These are phyloP conservation scores for Zygosaccharomyces siamensis DNA, from an alignment of 805 yeast genomes.

Conservation along the genomic window DNA sequence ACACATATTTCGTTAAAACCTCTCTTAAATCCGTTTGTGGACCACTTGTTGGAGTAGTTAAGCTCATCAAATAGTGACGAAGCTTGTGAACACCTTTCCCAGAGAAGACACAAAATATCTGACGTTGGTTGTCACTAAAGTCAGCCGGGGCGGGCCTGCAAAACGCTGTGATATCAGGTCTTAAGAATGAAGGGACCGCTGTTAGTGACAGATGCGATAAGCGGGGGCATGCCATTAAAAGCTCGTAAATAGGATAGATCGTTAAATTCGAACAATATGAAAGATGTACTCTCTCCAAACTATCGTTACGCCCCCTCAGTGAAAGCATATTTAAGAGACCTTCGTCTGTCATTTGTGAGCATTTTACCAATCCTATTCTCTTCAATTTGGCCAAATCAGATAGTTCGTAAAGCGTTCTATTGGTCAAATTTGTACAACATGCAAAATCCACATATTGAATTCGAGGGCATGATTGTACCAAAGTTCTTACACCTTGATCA, in stretches of 20 bases:
- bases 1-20: slow-evolving; percentile 29
- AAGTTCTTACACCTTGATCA: slow-evolving; percentile 73
- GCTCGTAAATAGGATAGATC: slow-evolving; percentile 66
- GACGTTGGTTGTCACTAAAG: slow-evolving; percentile 79
- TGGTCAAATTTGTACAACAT: slow-evolving; percentile 85
- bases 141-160: slow-evolving; percentile 93
- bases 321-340: slow-evolving; percentile 69
- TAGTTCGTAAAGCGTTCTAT: slow-evolving; percentile 70
- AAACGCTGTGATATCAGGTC: slow-evolving; percentile 77
- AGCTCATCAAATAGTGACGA: slow-evolving; percentile 58
- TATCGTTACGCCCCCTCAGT: slow-evolving; percentile 66
- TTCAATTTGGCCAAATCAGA: slow-evolving; percentile 73
- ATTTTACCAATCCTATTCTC: slow-evolving; percentile 90
- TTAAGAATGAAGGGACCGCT: slow-evolving; percentile 84
- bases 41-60: slow-evolving; percentile 34
- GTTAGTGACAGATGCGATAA: slow-evolving; percentile 88
- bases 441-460: slow-evolving; percentile 93
- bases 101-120: slow-evolving; percentile 86
- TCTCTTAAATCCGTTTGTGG: slow-evolving; percentile 34
- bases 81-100: slow-evolving; percentile 82
- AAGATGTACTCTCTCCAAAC: slow-evolving; percentile 87
- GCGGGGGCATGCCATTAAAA: slow-evolving; percentile 76
- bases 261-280: slow-evolving; percentile 84
- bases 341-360: slow-evolving; percentile 78
- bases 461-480: slow-evolving; percentile 74